Base-by-base conservation (phyloP, 441 rosid genomes). In the Erysimum pusillum region DNA sequence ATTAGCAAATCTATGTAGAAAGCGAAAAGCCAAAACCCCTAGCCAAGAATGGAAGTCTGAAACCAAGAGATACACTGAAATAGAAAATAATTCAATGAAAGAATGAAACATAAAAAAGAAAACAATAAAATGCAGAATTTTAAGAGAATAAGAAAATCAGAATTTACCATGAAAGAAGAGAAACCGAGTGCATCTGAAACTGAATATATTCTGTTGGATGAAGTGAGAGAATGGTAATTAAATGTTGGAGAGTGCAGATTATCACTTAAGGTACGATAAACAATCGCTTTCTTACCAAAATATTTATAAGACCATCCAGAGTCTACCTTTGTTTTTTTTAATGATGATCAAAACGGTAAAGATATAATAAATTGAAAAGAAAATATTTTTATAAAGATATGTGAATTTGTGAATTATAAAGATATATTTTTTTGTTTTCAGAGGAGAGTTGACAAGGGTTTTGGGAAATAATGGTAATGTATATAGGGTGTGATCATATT, bases 111-210 rank as follows among this genome's bases (percentile, higher is more conserved):
- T 32, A 5, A 10, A 13, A 25, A 28, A 22, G 17, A 17, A 17
- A 10, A 13, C 31, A 28, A 22, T 9, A 17, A 10, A 6, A 36
- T 17, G 44, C 14, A 12, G 25, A 39, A 25, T 20, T 5, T 22
- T 51, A 35, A 39, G 4, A 53, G 20, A 56, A 15, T 32, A 54
- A 68, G 36, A 22, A 53, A 68, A 39, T 6, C 9, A 54, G 9
- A 31, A 9, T 8, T 9, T 68, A 68, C 73, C 73, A 54, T 68
- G 63, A 41, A 41, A 69, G 42, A 69, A 28, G 53, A 31, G 63
- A 69, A 69, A 54, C 13, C 10, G 28, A 54, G 31, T 22, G 25
- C 11, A 25, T 56, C 15, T 41, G 44, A 36, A 60, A 60, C 46
- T 60, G 31, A 36, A 60, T 17, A 36, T 60, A 36, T 60, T 59